Base-by-base conservation (phyloP, 1,284 basidiomycete species). In the Bothia castanella region DNA sequence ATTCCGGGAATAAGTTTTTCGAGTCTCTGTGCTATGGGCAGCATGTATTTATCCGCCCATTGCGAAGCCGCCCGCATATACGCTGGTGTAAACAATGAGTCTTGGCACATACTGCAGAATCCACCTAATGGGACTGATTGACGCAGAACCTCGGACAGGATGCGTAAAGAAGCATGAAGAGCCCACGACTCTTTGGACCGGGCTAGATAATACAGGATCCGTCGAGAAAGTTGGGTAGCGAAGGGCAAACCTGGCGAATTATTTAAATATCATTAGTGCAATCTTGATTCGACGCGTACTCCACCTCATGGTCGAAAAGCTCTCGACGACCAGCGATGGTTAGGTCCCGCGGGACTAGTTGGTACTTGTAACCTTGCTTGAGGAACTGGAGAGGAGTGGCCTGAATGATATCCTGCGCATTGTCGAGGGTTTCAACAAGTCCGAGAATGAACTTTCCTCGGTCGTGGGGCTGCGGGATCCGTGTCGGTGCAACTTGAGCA, bases 81-180 rank as follows among this genome's bases (percentile, higher is more conserved):
- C 41, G 31, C 31, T 19, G n/a, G 17, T 27, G 19, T 41, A 10
- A 36, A 34, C 3, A 39, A 20, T 3, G 27, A 32, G 23, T 27
- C 30, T 25, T 11, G 21, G 45, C 3, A 39, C 10, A 30, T 12
- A 4, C 7, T 25, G 43, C 7, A 8, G 14, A 4, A 36, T 16
- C 19, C 14, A 65, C 61, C 51, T 48, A 48, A 14, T 40, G 49
- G 11, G 43, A 8, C 12, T 32, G 20, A 41, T 13, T 21, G 14
- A 2, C 17, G 3, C 49, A 50, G 32, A 55, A 45, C 27, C 11
- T 51, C 0, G 51, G 48, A 57, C 76, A 77, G 8, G n/a, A n/a
- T 69, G 61, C 17, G 68, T 67, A 53, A 78, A 77, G 68, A 73
- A 78, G 54, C 73, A 65, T 1, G 75, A 70, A 7, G 70, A 73